phyloP scores from a whole-genome alignment of 1,284 basidiomycete species.

The Cutaneotrichosporon arboriforme region DNA sequence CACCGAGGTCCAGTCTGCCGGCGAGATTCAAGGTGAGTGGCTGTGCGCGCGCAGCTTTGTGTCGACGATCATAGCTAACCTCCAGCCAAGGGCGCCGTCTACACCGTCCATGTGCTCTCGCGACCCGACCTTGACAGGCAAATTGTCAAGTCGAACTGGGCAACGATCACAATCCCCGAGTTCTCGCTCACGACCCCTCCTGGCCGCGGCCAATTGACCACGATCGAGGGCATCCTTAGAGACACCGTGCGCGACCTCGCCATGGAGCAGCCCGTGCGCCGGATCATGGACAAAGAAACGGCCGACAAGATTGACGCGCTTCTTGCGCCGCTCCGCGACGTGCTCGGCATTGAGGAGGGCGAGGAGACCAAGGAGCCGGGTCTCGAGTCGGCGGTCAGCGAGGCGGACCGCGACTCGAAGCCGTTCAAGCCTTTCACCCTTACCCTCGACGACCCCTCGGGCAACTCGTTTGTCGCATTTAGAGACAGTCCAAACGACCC shows the following conservation, averaged over 20 bases:
- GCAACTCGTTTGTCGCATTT: slow-evolving; percentile 92
- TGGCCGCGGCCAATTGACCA: slow-evolving; percentile 85
- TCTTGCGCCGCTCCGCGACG: slow-evolving; percentile 61
- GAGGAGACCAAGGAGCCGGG: slow-evolving; percentile 45
- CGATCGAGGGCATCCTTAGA: slow-evolving; percentile 85
- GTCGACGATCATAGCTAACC: too few species aligned
- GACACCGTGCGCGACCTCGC: slow-evolving; percentile 79
- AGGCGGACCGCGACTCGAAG: slow-evolving; percentile 43
- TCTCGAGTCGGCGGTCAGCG: slow-evolving; percentile 24
- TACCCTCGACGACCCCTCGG: slow-evolving; percentile 83
- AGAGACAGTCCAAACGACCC: slow-evolving; percentile 71
- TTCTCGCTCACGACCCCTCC: slow-evolving; percentile 86
- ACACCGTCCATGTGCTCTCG: slow-evolving; percentile 74
- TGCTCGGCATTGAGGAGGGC: slow-evolving; percentile 64
- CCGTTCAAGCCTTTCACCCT: slow-evolving; percentile 74
- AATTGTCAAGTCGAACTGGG: slow-evolving; percentile 81
- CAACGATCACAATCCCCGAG: slow-evolving; percentile 79
- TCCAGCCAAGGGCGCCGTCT: slow-evolving; percentile 54
- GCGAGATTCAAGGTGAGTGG: slow-evolving; percentile 71
- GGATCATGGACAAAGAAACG: slow-evolving; percentile 70
- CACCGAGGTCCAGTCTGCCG: slow-evolving; percentile 92
- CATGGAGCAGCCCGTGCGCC: slow-evolving; percentile 78
- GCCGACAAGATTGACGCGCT: slow-evolving; percentile 75
- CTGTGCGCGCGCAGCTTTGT: not conserved
- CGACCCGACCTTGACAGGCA: slow-evolving; percentile 84